Evolutionary conservation across 441 rosid species (phyloP).

Genomic region (Corymbia citriodora): DNA sequence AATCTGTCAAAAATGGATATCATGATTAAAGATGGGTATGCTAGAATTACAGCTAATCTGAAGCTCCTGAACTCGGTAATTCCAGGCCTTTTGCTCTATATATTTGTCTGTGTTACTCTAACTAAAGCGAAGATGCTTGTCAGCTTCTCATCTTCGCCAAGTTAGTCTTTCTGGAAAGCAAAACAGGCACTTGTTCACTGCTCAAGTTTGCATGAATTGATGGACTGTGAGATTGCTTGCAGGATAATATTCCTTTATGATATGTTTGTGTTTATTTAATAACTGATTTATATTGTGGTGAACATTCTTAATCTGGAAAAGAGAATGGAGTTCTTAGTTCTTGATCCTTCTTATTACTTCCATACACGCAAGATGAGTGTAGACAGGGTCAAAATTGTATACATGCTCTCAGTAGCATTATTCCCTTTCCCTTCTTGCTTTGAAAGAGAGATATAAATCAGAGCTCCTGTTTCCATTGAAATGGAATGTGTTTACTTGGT

Average conservation of each 20-base stretch:
- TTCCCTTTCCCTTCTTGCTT: background rate
- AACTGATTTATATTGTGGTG: background rate
- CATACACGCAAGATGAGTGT: background rate
- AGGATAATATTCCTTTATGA: background rate
- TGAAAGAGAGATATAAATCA: background rate
- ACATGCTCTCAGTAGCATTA: background rate
- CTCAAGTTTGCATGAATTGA: background rate
- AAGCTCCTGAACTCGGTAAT: slow-evolving; percentile 70
- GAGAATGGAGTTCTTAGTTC: background rate
- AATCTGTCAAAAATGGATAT: slow-evolving; percentile 72
- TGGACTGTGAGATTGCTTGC: background rate
- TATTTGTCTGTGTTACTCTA: background rate
- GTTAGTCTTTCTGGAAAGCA: background rate
- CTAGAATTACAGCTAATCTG: slow-evolving; percentile 49
- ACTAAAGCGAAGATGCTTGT: background rate
- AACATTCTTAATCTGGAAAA: background rate
- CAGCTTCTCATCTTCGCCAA: background rate
- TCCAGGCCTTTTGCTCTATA: background rate
- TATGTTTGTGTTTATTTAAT: background rate
- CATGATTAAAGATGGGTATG: slow-evolving; percentile 56
- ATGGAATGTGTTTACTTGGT: background rate
- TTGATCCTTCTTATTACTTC: background rate
- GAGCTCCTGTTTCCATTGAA: background rate
- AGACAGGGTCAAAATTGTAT: background rate
- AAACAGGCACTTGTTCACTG: background rate